Conservation (phyloP, 108 stramenopile genomes). For the Cyclotella baltica region DNA sequence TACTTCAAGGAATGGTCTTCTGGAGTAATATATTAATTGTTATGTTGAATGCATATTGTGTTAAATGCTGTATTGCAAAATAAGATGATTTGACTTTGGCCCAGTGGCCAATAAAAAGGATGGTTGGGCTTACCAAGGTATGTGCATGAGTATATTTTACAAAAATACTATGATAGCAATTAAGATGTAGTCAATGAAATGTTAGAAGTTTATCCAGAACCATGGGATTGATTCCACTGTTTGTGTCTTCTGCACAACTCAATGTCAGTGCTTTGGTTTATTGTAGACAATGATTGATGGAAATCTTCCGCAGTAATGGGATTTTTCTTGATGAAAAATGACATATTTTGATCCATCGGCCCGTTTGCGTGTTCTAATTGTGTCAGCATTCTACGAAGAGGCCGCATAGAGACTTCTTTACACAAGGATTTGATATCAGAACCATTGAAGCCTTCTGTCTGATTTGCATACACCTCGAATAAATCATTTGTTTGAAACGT, state of each 20-base stretch:
- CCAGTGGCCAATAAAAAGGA: too few relatives aligned
- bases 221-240: slow-evolving; percentile 30
- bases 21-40: too few relatives aligned
- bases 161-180: too few relatives aligned
- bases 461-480: slow-evolving; percentile 18
- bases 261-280: slow-evolving; percentile 21
- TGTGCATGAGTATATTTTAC: too few relatives aligned
- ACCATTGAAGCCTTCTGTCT: slow-evolving; percentile 62
- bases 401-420: slow-evolving; percentile 82
- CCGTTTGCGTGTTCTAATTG: slow-evolving; percentile 12
- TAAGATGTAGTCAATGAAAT: not conserved
- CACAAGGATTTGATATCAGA: slow-evolving; percentile 66
- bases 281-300: slow-evolving; percentile 11
- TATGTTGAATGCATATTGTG: too few relatives aligned
- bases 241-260: slow-evolving; percentile 27
- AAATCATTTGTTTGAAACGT: slow-evolving; percentile 37
- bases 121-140: too few relatives aligned
- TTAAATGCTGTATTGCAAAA: too few relatives aligned
- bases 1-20: too few relatives aligned
- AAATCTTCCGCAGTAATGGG: slow-evolving; percentile 43
- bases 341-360: slow-evolving; percentile 21
- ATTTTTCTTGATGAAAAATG: slow-evolving; percentile 36
- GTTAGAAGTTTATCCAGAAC: slow-evolving; percentile 4
- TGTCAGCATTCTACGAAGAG: slow-evolving; percentile 56
- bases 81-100: too few relatives aligned